These are phyloP conservation scores for Lepidium africanum DNA, from an alignment of 345 rosid genomes.

Conservation along the genomic window DNA sequence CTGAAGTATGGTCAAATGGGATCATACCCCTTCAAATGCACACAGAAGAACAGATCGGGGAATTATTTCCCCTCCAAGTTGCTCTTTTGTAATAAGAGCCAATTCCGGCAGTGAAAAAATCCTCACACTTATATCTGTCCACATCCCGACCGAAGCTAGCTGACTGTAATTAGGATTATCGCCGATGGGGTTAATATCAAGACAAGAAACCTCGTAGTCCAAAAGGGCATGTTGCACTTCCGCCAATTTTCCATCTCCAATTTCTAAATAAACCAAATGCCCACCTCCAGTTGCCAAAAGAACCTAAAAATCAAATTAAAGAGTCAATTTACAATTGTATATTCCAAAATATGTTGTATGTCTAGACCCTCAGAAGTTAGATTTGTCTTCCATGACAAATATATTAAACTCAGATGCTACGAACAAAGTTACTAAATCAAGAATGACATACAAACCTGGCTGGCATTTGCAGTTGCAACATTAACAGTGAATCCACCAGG, in stretches of 20 bases:
- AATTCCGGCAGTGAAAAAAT: conserved; percentile 83
- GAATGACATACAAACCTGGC: conserved; percentile 55
- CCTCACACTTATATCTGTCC: conserved; percentile 95
- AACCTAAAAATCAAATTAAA: conserved; percentile 44
- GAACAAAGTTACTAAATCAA: not conserved
- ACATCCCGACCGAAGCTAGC: conserved; percentile 96
- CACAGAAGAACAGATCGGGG: conserved; percentile 94
- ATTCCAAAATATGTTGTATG: not conserved
- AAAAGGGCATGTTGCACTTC: conserved; percentile 66
- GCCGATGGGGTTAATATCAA: conserved; percentile 91
- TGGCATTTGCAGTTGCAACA: conserved; percentile 95
- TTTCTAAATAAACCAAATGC: conserved; percentile 85
- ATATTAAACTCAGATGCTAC: not conserved
- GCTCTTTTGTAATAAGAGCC: conserved; percentile 82
- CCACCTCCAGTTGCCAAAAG: conserved; percentile 97
- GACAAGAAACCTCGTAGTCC: conserved; percentile 91
- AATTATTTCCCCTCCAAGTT: conserved; percentile 93
- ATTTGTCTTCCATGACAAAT: not conserved
- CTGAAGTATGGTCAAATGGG: not conserved
- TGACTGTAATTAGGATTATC: conserved; percentile 74
- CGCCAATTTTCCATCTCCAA: conserved; percentile 69
- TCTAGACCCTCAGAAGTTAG: not conserved
- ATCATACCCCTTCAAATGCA: conserved; percentile 94
- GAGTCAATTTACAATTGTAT: not conserved
- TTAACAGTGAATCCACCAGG: conserved; percentile 77